These are phyloP conservation scores for Dujonia santamariae DNA, from an alignment of 1,139 yeast genomes.

Conservation along the genomic window DNA sequence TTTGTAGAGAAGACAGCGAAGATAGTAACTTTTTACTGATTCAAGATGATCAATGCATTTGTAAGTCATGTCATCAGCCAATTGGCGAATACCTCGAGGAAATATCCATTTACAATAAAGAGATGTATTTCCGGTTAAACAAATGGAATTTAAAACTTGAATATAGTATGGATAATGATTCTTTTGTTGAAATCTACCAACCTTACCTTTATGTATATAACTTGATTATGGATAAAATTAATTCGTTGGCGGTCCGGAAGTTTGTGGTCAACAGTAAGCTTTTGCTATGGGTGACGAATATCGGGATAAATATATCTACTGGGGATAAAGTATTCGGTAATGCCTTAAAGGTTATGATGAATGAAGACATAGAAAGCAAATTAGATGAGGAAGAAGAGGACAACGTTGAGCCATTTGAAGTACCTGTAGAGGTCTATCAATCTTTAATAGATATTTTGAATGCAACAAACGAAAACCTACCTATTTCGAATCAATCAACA, in stretches of 20 bases:
- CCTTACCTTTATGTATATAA: slow-evolving; percentile 36
- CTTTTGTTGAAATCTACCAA: slow-evolving; percentile 21
- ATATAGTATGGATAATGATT: slow-evolving; percentile 10
- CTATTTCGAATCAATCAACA: slow-evolving; percentile 22
- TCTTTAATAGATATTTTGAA: slow-evolving; percentile 25
- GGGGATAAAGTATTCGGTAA: slow-evolving; percentile 16
- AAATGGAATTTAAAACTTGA: slow-evolving; percentile 59
- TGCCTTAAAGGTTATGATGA: slow-evolving; percentile 38
- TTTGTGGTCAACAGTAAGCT: slow-evolving; percentile 72
- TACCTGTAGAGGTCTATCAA: slow-evolving; percentile 24
- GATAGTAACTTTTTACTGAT: slow-evolving; percentile 1
- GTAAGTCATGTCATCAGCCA: slow-evolving; percentile 25
- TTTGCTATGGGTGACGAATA: slow-evolving; percentile 57
- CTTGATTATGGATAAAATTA: slow-evolving; percentile 41
- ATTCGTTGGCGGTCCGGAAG: slow-evolving; percentile 44
- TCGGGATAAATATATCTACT: slow-evolving; percentile 34
- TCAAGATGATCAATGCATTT: slow-evolving; percentile 14
- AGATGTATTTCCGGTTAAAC: slow-evolving; percentile 36
- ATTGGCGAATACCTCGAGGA: slow-evolving; percentile 32
- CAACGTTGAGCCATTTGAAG: slow-evolving; percentile 32
- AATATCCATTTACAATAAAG: slow-evolving; percentile 12
- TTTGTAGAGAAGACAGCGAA: slow-evolving; percentile 29
- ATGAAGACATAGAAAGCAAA: slow-evolving; percentile 31
- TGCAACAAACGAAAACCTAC: slow-evolving; percentile 25
- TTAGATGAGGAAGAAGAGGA: slow-evolving; percentile 21